phyloP scores from a whole-genome alignment of 768 basidiomycete genomes.

The Trametes punicea region DNA sequence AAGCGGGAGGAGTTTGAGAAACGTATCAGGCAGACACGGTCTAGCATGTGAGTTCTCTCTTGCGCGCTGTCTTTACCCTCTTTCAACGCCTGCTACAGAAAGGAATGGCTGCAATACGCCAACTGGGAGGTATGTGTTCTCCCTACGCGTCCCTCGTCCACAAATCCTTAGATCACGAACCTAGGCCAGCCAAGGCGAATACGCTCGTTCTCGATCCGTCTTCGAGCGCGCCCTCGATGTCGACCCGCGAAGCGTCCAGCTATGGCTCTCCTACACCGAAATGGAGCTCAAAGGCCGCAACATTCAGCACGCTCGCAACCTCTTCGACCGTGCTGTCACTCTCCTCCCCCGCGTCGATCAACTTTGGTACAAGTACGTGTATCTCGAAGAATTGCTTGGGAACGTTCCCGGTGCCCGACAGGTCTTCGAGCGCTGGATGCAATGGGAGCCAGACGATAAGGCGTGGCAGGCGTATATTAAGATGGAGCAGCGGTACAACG shows the following conservation, averaged over 20 bases:
- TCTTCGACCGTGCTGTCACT: slow-evolving; percentile 96
- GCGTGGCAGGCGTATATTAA: slow-evolving; percentile 99
- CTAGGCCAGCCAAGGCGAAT: slow-evolving; percentile 94
- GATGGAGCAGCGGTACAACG: slow-evolving; percentile 90
- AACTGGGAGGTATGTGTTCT: slow-evolving; percentile 67
- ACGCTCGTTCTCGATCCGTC: slow-evolving; percentile 88
- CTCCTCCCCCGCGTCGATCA: slow-evolving; percentile 94
- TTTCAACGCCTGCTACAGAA: slow-evolving; percentile 40
- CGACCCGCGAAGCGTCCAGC: slow-evolving; percentile 81
- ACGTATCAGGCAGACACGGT: slow-evolving; percentile 72
- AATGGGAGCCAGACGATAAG: slow-evolving; percentile 99
- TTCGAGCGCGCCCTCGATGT: slow-evolving; percentile 97
- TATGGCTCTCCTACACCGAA: slow-evolving; percentile 95
- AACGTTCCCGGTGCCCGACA: slow-evolving; percentile 96
- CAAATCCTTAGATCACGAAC: neutral
- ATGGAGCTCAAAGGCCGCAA: slow-evolving; percentile 98
- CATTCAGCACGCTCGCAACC: slow-evolving; percentile 93
- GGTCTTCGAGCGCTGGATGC: slow-evolving; percentile 99
- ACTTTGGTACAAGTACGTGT: slow-evolving; percentile 99
- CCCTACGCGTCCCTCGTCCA: neutral
- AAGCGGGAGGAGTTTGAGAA: slow-evolving; percentile 96
- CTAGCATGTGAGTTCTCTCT: slow-evolving; percentile 62
- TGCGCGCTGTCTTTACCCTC: neutral
- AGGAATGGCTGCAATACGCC: slow-evolving; percentile 85
- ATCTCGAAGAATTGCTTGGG: slow-evolving; percentile 93